A percentile compares a stretch with the other conserved stretches of the same genome.
phyloP scores from a whole-genome alignment of 148 eudicot genomes.

The Nyssa sinensis region DNA sequence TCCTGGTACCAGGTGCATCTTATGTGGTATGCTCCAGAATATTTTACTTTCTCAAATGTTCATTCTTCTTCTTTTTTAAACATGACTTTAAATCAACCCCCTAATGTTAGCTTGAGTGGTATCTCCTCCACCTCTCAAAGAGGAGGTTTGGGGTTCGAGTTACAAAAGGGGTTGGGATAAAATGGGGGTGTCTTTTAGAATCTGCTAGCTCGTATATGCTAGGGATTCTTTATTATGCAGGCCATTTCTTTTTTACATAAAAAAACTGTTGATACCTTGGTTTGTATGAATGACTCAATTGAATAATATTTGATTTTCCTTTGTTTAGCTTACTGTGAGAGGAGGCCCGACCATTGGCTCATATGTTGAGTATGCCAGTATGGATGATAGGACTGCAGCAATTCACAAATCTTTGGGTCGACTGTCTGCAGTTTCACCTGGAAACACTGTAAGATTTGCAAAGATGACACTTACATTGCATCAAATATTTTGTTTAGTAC shows the following conservation, averaged over 20 bases:
- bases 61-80: background rate
- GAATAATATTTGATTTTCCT: background rate
- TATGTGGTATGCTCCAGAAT: constrained; percentile 54
- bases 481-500: background rate
- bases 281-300: background rate
- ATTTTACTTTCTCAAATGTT: constrained; percentile 2
- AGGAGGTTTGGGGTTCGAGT: no score
- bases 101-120: no score
- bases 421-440: constrained; percentile 67
- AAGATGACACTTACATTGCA: background rate
- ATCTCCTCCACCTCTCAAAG: no score
- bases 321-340: constrained; percentile 52
- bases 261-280: background rate
- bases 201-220: background rate
- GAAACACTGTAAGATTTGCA: constrained; percentile 57
- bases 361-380: constrained; percentile 52
- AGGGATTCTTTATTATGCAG: background rate
- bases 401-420: constrained; percentile 56
- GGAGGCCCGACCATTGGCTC: constrained; percentile 80
- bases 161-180: no score
- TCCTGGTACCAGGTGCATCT: constrained; percentile 87
- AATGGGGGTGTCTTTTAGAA: background rate
- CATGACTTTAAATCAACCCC: constrained; percentile 5
- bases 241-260: background rate
- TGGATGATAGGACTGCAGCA: constrained; percentile 51